Evolutionary conservation across 2,329 filamentous ascomycete genomes (phyloP), one percentile per base, ranked within the genome.

Genomic region (Pyricularia sp.): DNA sequence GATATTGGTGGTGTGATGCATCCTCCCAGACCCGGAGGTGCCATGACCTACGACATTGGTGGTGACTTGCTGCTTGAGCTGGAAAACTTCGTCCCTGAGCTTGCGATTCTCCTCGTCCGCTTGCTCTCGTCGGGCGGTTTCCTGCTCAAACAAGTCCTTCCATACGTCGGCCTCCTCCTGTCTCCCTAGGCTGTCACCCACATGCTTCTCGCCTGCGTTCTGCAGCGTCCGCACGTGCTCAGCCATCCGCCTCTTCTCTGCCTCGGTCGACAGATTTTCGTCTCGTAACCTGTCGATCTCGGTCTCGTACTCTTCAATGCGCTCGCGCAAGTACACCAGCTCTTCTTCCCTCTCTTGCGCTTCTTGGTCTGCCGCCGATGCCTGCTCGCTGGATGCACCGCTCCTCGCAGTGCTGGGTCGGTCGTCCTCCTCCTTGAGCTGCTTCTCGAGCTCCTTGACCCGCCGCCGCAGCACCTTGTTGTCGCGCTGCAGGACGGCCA

Each of bases 141-240:
- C 94, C 68, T 94, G 91, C 72, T 97, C 91, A 30, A 97, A 83
- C 67, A 97, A 84, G 70, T 97, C 93, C 74, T 96, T 96, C 88
- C 91, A 96, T 75, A 97, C 93, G 67, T 96, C 91, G 73, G 89
- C 80, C 70, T 87, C 84, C 68, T 87, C 85, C 67, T 87, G 82
- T 12, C 81, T 78, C 2, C 79, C 81, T 7, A 83, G 73, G 57
- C 74, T 78, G 70, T 76, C 72, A 22, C 72, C 70, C 3, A 65
- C 35, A 24, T 78, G 76, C 40, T 77, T 77, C 62, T 85, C 84
- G 33, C 82, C 81, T 73, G 88, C 79, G 1, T 82, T 81, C 69
- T 85, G 86, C 70, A 85, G 73, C 0, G 78, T 78, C 68, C 81
- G 81, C 66, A 96, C 86, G 68, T 93, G 85, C 70, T 96, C 92